A percentile compares a stretch with the other conserved stretches of the same genome.
These are phyloP conservation scores for Gossypium bickii DNA, from an alignment of 345 rosid species.

Conservation along the genomic window DNA sequence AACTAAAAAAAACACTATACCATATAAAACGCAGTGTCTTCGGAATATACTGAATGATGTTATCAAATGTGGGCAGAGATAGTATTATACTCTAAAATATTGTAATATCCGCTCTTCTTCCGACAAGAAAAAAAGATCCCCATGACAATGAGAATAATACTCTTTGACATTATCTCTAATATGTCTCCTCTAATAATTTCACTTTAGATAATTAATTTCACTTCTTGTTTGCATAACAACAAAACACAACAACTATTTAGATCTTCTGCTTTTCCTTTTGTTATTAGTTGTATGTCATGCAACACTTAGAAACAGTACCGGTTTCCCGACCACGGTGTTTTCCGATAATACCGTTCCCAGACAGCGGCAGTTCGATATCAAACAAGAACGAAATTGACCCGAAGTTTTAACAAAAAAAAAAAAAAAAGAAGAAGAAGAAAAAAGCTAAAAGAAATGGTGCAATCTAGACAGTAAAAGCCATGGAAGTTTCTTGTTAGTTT, in stretches of 20 bases:
- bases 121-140: not conserved
- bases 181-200: not conserved
- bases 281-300: not conserved
- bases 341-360: not conserved
- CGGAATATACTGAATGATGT: no score
- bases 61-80: not conserved
- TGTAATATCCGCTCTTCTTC: not conserved
- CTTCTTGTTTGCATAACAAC: not conserved
- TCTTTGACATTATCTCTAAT: not conserved
- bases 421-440: no score
- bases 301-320: not conserved
- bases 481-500: not conserved
- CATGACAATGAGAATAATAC: not conserved
- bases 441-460: not conserved
- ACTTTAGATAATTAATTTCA: not conserved
- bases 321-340: not conserved
- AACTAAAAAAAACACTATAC: no score
- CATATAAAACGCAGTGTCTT: no score
- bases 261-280: not conserved
- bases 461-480: not conserved
- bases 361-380: not conserved
- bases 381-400: not conserved
- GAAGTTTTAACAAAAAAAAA: not conserved
- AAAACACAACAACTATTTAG: not conserved
- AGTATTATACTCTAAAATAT: not conserved